Evolutionary conservation across 306 rosid genomes (phyloP).

Genomic region (Oxytropis ochrocephala): DNA sequence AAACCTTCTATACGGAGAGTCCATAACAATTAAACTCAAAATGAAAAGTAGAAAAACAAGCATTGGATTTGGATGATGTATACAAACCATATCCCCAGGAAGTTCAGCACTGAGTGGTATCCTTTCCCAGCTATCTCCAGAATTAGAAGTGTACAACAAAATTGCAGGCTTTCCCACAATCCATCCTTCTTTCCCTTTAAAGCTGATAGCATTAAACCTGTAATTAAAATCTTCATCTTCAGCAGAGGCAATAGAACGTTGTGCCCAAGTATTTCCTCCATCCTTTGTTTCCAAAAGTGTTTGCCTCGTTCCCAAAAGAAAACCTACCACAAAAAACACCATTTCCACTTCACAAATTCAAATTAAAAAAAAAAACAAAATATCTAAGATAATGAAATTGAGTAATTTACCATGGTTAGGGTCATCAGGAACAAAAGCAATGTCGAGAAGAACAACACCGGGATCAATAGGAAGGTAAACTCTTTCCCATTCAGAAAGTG

Average conservation of each 20-base stretch:
- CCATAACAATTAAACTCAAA: too few relatives aligned
- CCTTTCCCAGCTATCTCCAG: conserved; percentile 88
- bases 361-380: neutral
- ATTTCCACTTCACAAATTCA: neutral
- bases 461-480: conserved; percentile 86
- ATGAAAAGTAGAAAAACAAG: neutral
- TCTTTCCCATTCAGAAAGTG: conserved; percentile 86
- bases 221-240: conserved; percentile 97
- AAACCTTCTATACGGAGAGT: too few relatives aligned
- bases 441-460: conserved; percentile 93
- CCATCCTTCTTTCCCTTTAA: conserved; percentile 94
- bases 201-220: conserved; percentile 86
- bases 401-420: conserved; percentile 42
- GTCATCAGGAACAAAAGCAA: conserved; percentile 90
- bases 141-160: conserved; percentile 74
- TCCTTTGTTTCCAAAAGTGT: conserved; percentile 90
- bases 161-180: conserved; percentile 92
- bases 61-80: neutral
- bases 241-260: conserved; percentile 88
- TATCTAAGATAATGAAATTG: neutral
- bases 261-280: conserved; percentile 82
- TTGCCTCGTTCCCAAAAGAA: conserved; percentile 84
- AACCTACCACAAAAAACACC: conserved; percentile 40
- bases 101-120: conserved; percentile 85
- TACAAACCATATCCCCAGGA: conserved; percentile 85